Base-by-base conservation (phyloP, 1,284 basidiomycete species). In the Baeospora myosura region DNA sequence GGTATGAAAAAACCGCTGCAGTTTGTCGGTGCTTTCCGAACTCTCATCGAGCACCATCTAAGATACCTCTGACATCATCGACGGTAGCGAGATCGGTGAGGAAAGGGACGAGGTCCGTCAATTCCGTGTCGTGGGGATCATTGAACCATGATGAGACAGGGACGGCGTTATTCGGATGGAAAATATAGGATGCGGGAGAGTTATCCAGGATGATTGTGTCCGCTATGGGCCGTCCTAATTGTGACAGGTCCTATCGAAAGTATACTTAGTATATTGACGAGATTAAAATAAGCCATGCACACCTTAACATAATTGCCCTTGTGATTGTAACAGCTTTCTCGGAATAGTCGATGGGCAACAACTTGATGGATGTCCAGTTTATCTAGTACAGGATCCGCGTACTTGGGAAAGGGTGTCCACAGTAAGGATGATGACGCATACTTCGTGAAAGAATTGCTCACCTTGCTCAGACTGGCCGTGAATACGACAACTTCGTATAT, bases 111-210 rank as follows among this genome's bases (percentile, higher is more conserved):
- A 98, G 69, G 63, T 98, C 95, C 24, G 91, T 95, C 50, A 98
- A 70, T 63, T 98, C 95, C 22, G 94, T 96, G 63, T 98, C 95
- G 57, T 96, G 93, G 7, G 92, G 92, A 64, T 93, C 89, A 63
- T 97, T 98, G 72, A 98, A 98, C 96, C 95, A 98, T 45, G 91
- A 95, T 38, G 94, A 97, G 43, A 99, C 93, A 6, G 95, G 95
- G 4, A 98, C 95, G 31, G 96, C 96, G 58, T 98, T 98, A 67
- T 96, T 96, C 12, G 94, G 93, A 59, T 99, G 95, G 76, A 99
- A 99, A 54, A 98, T 95, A 65, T 98, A 99, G 5, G 91, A 96
- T 10, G 96, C 95, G 8, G 95, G 95, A 29, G 93, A 97, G 65
- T 98, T 99, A 70, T 98, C 95, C 51, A 99, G 80, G 65, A 98